These are phyloP conservation scores for Hymenoscyphus linearis DNA, from an alignment of 2,329 filamentous ascomycete genomes.

Conservation along the genomic window DNA sequence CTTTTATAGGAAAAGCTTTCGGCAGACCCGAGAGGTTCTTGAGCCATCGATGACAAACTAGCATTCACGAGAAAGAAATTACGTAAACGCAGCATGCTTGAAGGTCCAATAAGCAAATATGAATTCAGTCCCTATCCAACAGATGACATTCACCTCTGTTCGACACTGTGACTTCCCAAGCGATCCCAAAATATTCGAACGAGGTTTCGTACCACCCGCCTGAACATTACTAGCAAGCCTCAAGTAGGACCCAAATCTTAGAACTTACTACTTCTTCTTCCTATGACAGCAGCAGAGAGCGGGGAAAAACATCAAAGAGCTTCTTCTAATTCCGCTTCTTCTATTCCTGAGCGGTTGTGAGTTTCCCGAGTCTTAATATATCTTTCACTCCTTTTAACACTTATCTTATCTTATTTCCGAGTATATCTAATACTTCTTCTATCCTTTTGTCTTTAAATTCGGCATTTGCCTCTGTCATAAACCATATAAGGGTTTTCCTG, in stretches of 20 bases:
- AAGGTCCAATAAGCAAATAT: too few species aligned
- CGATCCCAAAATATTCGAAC: too few species aligned
- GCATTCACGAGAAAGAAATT: too few species aligned
- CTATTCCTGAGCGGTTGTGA: background rate
- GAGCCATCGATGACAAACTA: too few species aligned
- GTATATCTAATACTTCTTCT: background rate
- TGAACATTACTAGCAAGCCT: background rate
- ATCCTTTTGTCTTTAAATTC: background rate
- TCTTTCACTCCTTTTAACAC: background rate
- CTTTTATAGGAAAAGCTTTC: too few species aligned
- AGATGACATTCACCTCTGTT: too few species aligned
- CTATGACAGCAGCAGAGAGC: background rate
- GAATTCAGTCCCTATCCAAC: too few species aligned
- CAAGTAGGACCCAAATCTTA: background rate
- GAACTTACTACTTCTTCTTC: background rate
- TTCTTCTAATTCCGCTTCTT: background rate
- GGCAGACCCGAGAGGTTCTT: too few species aligned
- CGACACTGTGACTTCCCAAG: too few species aligned
- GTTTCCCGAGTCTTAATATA: background rate
- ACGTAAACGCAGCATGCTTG: too few species aligned
- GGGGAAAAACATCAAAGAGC: background rate
- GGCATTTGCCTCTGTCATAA: background rate
- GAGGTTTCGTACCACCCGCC: background rate
- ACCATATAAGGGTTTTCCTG: background rate
- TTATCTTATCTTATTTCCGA: background rate